Base-by-base conservation (phyloP, 1,139 yeast species). In the Pichia sp. region DNA sequence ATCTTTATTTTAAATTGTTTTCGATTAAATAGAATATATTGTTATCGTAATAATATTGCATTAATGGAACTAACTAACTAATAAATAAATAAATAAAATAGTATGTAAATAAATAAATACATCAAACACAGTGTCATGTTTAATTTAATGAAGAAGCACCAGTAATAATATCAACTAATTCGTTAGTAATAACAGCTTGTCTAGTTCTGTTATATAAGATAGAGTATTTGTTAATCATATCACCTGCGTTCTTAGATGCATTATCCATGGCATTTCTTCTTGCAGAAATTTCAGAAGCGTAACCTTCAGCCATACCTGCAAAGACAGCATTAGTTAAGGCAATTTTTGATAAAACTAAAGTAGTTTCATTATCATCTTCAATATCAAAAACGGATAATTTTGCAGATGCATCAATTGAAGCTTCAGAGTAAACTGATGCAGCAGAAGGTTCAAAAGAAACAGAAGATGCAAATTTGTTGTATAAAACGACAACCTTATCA, bases 191-290 rank as follows among this genome's bases (percentile, higher is more conserved):
- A 66, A 89, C 98, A 60, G 98, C 98, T 78, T 91, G 98, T 83
- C 98, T 89, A 66, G 97, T 86, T 80, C 98, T 89, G 89, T 91
- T 91, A 74, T 91, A 91, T 69, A 89, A 80, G 68, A 91, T 91
- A 56, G 97, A 82, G 83, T 86, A 89, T 64, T 78, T 81, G 73
- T 78, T 81, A 65, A 91, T 91, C 98, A 91, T 91, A 60, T 91
- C 98, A 72, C 95, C 95, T 52, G 98, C 98, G 66, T 89, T 91
- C 94, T 91, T 91, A 59, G 97, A 88, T 52, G 98, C 98, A 65
- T 89, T 91, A 71, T 91, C 98, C 98, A 91, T 91, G 60, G 98
- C 98, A 67, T 88, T 89, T 81, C 98, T 89, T 80, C 98, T 88
- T 50, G 98, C 96, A 55, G 95, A 84, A 58, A 89, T 76, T 76